A percentile compares a stretch with the other conserved stretches of the same genome.
Conservation (phyloP, 805 yeast species). For the Nakazawaea molendinolei region DNA sequence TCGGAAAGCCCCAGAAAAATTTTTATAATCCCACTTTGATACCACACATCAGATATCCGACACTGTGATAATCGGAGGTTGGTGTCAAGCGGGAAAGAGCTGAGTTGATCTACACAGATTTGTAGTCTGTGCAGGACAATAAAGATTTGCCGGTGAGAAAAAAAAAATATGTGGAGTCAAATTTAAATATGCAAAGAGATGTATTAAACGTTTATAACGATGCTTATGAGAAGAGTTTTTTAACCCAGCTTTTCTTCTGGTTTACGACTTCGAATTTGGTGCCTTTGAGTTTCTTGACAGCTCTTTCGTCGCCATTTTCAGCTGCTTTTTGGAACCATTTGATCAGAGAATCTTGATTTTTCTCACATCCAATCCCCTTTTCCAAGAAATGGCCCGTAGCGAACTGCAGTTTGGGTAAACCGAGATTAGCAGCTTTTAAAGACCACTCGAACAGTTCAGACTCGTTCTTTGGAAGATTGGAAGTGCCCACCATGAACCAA, state of each 20-base stretch:
- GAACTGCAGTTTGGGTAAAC: conserved; percentile 76
- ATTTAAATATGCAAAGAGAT: no score
- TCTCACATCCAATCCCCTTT: conserved; percentile 78
- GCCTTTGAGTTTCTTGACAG: conserved; percentile 9
- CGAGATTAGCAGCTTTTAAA: conserved; percentile 68
- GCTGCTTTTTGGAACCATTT: conserved; percentile 77
- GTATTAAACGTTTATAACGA: no score
- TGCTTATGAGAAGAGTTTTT: conserved; percentile 7
- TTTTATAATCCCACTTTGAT: no score
- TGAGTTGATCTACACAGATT: no score
- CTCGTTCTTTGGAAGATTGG: conserved; percentile 75
- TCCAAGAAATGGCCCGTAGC: conserved; percentile 81
- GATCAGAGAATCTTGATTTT: conserved; percentile 49
- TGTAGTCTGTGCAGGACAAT: no score
- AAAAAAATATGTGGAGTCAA: no score
- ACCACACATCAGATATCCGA: no score
- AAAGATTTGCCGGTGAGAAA: no score
- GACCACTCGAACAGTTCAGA: conserved; percentile 96
- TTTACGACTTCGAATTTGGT: conserved; percentile 4
- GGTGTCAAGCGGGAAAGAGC: no score
- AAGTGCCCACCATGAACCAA: conserved; percentile 91
- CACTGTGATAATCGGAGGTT: no score
- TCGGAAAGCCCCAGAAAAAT: no score
- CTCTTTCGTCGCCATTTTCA: conserved; percentile 26
- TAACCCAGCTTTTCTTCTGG: conserved; percentile 10